Conservation (phyloP, 192 early-diverging fungal species). For the Backusella tarrabulga region DNA sequence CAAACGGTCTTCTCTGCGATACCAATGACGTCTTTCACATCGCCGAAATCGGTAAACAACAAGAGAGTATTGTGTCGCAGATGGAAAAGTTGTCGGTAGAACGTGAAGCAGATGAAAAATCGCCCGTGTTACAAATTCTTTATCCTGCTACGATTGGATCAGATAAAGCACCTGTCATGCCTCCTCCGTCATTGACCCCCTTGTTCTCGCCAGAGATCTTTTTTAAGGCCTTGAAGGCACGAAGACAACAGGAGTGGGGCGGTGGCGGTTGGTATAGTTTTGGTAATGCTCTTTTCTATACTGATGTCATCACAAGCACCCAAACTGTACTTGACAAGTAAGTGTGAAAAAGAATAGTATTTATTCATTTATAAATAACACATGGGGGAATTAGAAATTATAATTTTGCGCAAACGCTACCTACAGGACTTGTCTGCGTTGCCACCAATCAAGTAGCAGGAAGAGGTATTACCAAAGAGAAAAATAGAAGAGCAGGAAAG, state of each 20-base stretch:
- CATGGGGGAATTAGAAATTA: conserved; percentile 54
- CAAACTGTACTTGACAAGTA: conserved; percentile 93
- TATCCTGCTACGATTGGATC: neutral
- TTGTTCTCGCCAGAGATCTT: conserved; percentile 57
- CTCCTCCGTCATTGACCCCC: conserved; percentile 49
- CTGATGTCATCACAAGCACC: conserved; percentile 77
- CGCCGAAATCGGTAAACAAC: neutral
- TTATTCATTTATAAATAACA: neutral
- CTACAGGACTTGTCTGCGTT: conserved; percentile 77
- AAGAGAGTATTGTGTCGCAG: neutral
- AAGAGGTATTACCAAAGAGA: conserved; percentile 36
- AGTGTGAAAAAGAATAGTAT: neutral
- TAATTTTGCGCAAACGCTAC: conserved; percentile 60
- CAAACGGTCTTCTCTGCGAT: neutral
- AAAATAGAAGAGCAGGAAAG: neutral
- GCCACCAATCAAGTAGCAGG: conserved; percentile 84
- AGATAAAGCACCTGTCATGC: conserved; percentile 20
- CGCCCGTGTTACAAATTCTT: conserved; percentile 10
- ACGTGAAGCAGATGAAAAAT: neutral
- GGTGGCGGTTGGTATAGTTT: conserved; percentile 41
- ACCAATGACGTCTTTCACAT: neutral
- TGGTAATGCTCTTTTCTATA: conserved; percentile 79
- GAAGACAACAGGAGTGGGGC: conserved; percentile 39
- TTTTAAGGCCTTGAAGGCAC: conserved; percentile 46
- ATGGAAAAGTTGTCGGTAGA: conserved; percentile 1